Evolutionary conservation across 2,329 filamentous ascomycete species (phyloP).

Genomic region (Mariannaea sp.): DNA sequence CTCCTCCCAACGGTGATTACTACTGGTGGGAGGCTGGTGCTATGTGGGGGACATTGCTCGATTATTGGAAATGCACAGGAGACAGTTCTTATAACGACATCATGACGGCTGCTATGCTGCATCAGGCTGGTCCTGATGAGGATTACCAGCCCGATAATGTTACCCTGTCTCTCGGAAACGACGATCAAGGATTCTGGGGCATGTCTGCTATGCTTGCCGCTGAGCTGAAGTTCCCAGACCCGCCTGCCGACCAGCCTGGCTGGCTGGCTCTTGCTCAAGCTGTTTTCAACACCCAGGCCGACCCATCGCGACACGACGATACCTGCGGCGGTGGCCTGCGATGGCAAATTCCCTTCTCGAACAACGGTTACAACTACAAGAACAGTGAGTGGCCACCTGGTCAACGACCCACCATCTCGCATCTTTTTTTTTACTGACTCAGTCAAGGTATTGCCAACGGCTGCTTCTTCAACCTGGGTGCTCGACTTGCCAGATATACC

Average conservation of each 20-base stretch:
- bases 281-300: slow-evolving; percentile 64
- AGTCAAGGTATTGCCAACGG: slow-evolving; percentile 59
- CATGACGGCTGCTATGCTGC: slow-evolving; percentile 56
- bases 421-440: background rate
- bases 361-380: slow-evolving; percentile 78
- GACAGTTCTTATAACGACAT: slow-evolving; percentile 62
- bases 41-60: slow-evolving; percentile 65
- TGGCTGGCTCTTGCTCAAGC: slow-evolving; percentile 65
- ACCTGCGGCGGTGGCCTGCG: slow-evolving; percentile 65
- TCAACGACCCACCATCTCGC: background rate
- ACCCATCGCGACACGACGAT: slow-evolving; percentile 61
- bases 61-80: slow-evolving; percentile 68
- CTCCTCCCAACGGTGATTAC: slow-evolving; percentile 53
- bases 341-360: slow-evolving; percentile 78
- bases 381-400: slow-evolving; percentile 48
- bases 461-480: slow-evolving; percentile 67
- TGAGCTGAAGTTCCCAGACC: slow-evolving; percentile 62
- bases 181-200: slow-evolving; percentile 71
- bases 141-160: slow-evolving; percentile 63
- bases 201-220: slow-evolving; percentile 66
- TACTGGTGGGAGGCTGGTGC: slow-evolving; percentile 72
- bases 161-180: slow-evolving; percentile 61
- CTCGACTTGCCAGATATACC: slow-evolving; percentile 74
- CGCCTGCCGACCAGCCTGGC: slow-evolving; percentile 52
- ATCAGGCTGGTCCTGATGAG: slow-evolving; percentile 56